Evolutionary conservation across 2,329 filamentous ascomycete genomes (phyloP).

Genomic region (Neofusicoccum sp.): DNA sequence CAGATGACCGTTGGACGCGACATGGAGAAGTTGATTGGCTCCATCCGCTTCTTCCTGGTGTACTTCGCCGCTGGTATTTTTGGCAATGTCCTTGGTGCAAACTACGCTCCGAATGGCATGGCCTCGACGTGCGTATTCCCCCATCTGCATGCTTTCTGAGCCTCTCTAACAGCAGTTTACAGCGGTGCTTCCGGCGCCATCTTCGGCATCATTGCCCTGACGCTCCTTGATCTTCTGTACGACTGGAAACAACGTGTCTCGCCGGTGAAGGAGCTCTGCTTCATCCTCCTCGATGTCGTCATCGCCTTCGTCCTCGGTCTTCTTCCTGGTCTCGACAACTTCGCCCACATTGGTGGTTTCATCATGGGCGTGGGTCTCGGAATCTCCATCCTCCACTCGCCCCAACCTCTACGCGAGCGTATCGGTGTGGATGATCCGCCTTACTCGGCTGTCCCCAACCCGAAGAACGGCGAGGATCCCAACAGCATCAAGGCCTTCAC

Average conservation of each 20-base stretch:
- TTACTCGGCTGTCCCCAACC: slow-evolving; percentile 64
- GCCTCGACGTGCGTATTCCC: slow-evolving; percentile 56
- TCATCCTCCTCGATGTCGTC: slow-evolving; percentile 80
- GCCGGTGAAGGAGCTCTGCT: slow-evolving; percentile 82
- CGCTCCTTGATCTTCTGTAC: slow-evolving; percentile 86
- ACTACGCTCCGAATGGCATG: slow-evolving; percentile 81
- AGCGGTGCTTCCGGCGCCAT: slow-evolving; percentile 85
- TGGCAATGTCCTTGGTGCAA: slow-evolving; percentile 91
- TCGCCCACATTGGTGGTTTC: slow-evolving; percentile 95
- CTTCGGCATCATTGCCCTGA: slow-evolving; percentile 89
- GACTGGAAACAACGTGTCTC: slow-evolving; percentile 80
- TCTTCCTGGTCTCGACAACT: slow-evolving; percentile 92
- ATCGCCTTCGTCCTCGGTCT: slow-evolving; percentile 93
- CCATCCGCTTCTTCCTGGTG: slow-evolving; percentile 83
- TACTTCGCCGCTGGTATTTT: slow-evolving; percentile 94
- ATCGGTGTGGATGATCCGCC: slow-evolving; percentile 70
- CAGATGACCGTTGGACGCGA: slow-evolving; percentile 89
- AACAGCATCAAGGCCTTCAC: slow-evolving; percentile 46
- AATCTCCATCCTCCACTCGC: slow-evolving; percentile 85
- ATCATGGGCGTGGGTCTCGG: slow-evolving; percentile 88
- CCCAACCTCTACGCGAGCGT: slow-evolving; percentile 73
- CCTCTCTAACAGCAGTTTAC: neutral
- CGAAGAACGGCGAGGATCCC: slow-evolving; percentile 52
- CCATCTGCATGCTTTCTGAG: neutral
- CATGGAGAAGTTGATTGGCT: slow-evolving; percentile 89